Evolutionary conservation across 495 filamentous ascomycete species (phyloP).

Genomic region (Pyronema domesticum): DNA sequence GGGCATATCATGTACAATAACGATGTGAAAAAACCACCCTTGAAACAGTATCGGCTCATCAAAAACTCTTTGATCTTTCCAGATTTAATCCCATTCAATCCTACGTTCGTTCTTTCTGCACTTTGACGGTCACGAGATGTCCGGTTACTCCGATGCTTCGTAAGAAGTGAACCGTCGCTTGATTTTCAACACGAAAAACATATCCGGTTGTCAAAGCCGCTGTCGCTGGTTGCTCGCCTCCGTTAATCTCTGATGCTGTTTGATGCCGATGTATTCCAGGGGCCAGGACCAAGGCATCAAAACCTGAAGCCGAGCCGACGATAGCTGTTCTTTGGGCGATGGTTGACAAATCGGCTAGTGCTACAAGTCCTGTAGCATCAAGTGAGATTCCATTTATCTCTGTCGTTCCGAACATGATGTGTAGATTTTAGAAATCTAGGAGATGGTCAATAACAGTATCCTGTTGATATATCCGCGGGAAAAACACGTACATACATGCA

Average conservation of each 20-base stretch:
- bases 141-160: slow-evolving; percentile 31
- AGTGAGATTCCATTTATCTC: slow-evolving; percentile 18
- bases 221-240: slow-evolving; percentile 22
- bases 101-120: slow-evolving; percentile 13
- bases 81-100: too few species aligned
- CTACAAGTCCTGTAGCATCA: slow-evolving; percentile 35
- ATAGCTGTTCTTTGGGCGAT: slow-evolving; percentile 37
- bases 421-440: too few species aligned
- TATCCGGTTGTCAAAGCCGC: slow-evolving; percentile 27
- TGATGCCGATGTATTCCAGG: slow-evolving; percentile 46
- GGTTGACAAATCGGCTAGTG: slow-evolving; percentile 39
- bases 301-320: slow-evolving; percentile 33
- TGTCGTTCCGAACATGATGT: too few species aligned
- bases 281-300: slow-evolving; percentile 38
- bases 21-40: slow-evolving; percentile 28
- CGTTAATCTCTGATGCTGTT: slow-evolving; percentile 28
- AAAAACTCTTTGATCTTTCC: too few species aligned
- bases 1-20: slow-evolving; percentile 31
- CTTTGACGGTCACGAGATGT: slow-evolving; percentile 31
- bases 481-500: too few species aligned
- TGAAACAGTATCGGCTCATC: background rate
- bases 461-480: too few species aligned
- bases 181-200: slow-evolving; percentile 35
- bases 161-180: slow-evolving; percentile 35
- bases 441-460: too few species aligned